phyloP scores from a whole-genome alignment of 2,329 filamentous ascomycete genomes.

The Aspergillus alliaceus region DNA sequence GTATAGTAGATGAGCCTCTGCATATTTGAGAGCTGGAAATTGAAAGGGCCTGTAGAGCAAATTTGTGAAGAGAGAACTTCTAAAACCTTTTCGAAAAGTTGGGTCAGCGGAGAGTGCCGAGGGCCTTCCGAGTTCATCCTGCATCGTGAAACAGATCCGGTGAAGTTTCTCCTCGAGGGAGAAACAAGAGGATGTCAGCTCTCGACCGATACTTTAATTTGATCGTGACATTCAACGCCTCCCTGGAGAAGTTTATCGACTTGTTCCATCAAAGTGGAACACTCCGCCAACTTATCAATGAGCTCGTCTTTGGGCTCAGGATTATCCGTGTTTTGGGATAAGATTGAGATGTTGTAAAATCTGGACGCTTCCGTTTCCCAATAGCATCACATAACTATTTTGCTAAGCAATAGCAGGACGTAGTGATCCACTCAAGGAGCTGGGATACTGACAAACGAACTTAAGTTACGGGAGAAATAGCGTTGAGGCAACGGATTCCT shows the following conservation, averaged over 20 bases:
- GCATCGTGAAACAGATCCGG: constrained; percentile 12
- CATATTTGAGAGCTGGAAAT: constrained; percentile 17
- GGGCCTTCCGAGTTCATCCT: constrained; percentile 15
- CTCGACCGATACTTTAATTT: constrained; percentile 4
- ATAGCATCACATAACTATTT: constrained; percentile 18
- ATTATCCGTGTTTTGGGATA: background rate
- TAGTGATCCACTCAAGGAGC: background rate
- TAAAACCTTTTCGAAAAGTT: constrained; percentile 10
- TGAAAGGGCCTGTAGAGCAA: constrained; percentile 11
- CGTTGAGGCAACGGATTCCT: constrained; percentile 12
- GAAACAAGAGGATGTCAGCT: constrained; percentile 13
- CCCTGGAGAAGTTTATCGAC: constrained; percentile 14
- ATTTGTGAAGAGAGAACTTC: constrained; percentile 10
- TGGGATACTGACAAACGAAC: constrained; percentile 18
- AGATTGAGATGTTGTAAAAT: constrained; percentile 12
- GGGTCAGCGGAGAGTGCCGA: constrained; percentile 1
- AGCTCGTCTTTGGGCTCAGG: constrained; percentile 20
- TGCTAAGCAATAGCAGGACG: constrained; percentile 4
- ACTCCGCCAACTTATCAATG: constrained; percentile 17
- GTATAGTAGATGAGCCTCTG: constrained; percentile 18
- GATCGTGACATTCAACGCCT: background rate
- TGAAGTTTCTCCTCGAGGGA: constrained; percentile 14
- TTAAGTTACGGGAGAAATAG: constrained; percentile 21
- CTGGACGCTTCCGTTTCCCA: constrained; percentile 17
- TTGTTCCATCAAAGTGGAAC: constrained; percentile 15